Conservation (phyloP, 768 basidiomycete genomes). For the Lepiota venenata region DNA sequence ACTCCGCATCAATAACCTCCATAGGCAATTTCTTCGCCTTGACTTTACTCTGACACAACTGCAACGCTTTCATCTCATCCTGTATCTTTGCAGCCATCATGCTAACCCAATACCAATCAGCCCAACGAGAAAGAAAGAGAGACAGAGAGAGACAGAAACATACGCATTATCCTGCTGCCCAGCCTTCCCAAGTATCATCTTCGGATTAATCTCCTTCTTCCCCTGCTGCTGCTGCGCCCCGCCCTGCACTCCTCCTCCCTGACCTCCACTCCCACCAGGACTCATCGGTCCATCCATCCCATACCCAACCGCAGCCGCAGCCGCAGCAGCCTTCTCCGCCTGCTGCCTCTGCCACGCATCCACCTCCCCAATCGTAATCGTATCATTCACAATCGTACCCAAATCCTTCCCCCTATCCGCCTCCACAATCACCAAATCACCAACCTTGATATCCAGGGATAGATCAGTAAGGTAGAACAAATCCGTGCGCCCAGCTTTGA, state of each 20-base stretch:
- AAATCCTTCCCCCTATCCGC: slow-evolving; percentile 93
- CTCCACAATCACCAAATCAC: slow-evolving; percentile 95
- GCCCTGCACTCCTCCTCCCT: slow-evolving; percentile 25
- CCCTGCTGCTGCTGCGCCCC: slow-evolving; percentile 23
- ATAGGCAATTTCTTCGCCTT: slow-evolving; percentile 93
- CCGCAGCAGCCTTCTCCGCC: slow-evolving; percentile 48
- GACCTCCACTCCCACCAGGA: slow-evolving; percentile 25
- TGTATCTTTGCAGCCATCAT: slow-evolving; percentile 77
- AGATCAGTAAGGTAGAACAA: slow-evolving; percentile 85
- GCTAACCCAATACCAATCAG: slow-evolving; percentile 33
- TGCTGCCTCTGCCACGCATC: slow-evolving; percentile 87
- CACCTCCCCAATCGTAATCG: slow-evolving; percentile 85
- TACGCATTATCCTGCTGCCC: slow-evolving; percentile 76
- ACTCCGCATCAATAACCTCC: slow-evolving; percentile 98
- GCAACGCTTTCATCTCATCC: slow-evolving; percentile 90
- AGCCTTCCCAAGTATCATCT: slow-evolving; percentile 93
- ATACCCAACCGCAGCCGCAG: slow-evolving; percentile 29
- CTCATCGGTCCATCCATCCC: slow-evolving; percentile 26
- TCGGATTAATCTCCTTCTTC: slow-evolving; percentile 95
- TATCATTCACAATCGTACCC: slow-evolving; percentile 89
- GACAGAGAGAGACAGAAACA: slow-evolving; percentile 19
- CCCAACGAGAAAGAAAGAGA: neutral
- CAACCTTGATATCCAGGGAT: slow-evolving; percentile 61
- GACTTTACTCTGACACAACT: slow-evolving; percentile 89
- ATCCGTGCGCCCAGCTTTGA: slow-evolving; percentile 96